phyloP scores from a whole-genome alignment of 495 filamentous ascomycete species.

The Xylaria venustula region DNA sequence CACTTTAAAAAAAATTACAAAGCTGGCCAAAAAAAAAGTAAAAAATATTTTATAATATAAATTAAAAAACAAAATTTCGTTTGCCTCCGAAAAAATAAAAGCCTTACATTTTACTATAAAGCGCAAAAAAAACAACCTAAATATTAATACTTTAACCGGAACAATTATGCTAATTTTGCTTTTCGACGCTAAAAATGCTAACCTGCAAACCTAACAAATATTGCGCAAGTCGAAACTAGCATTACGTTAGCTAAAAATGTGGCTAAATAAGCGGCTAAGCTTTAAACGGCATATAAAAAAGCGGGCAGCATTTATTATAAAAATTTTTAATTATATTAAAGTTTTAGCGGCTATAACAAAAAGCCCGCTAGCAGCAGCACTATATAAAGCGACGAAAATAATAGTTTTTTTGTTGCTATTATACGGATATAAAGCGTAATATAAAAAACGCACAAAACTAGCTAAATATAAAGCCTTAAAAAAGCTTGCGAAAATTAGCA shows the following conservation, averaged over 20 bases:
- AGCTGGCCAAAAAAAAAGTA: neutral
- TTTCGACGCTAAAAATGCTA: neutral
- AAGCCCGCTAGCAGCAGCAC: neutral
- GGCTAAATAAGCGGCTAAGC: neutral
- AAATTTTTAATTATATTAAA: constrained; percentile 1
- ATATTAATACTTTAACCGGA: neutral
- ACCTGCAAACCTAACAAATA: neutral
- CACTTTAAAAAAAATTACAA: neutral
- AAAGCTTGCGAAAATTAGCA: neutral
- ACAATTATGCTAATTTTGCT: neutral
- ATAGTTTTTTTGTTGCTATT: neutral
- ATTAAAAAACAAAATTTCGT: neutral
- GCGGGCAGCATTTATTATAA: neutral
- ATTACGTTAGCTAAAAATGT: neutral
- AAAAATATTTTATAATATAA: constrained; percentile 1
- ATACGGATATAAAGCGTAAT: neutral
- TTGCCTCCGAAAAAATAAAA: neutral
- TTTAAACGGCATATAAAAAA: constrained; percentile 1
- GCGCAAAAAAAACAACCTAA: neutral
- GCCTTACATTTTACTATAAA: neutral
- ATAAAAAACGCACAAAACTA: neutral
- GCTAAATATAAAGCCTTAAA: neutral
- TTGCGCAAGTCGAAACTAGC: neutral
- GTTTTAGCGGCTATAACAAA: neutral
- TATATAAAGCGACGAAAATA: neutral